These are phyloP conservation scores for Solanum piurae DNA, from an alignment of 257 asterid species.

Conservation along the genomic window DNA sequence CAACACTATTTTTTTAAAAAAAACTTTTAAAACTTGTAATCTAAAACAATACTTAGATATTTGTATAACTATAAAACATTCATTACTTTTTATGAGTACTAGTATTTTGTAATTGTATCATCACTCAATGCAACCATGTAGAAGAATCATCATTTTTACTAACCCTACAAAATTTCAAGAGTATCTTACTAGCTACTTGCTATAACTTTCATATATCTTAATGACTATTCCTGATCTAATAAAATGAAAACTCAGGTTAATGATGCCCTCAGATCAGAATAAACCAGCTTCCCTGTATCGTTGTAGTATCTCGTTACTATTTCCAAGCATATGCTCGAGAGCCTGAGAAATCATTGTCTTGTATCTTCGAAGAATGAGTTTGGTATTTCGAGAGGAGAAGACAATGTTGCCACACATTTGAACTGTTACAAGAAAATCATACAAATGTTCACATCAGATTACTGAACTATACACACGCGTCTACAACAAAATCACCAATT, in stretches of 20 bases:
- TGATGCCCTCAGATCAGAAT: background rate
- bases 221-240: background rate
- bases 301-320: background rate
- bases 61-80: too few relatives aligned
- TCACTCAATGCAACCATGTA: background rate
- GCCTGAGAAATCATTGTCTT: background rate
- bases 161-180: background rate
- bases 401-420: conserved; percentile 50
- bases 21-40: too few relatives aligned
- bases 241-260: background rate
- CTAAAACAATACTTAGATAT: background rate
- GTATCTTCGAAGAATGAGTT: conserved; percentile 26
- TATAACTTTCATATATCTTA: background rate
- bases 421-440: conserved; percentile 36
- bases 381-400: conserved; percentile 42
- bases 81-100: background rate
- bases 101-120: background rate
- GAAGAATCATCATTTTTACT: background rate
- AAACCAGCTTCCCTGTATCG: background rate
- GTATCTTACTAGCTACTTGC: background rate
- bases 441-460: background rate
- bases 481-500: background rate
- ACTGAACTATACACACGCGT: background rate
- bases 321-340: background rate
- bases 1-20: background rate